Conservation (phyloP, 2,329 filamentous ascomycete species). For the Metarhizium robertsii region DNA sequence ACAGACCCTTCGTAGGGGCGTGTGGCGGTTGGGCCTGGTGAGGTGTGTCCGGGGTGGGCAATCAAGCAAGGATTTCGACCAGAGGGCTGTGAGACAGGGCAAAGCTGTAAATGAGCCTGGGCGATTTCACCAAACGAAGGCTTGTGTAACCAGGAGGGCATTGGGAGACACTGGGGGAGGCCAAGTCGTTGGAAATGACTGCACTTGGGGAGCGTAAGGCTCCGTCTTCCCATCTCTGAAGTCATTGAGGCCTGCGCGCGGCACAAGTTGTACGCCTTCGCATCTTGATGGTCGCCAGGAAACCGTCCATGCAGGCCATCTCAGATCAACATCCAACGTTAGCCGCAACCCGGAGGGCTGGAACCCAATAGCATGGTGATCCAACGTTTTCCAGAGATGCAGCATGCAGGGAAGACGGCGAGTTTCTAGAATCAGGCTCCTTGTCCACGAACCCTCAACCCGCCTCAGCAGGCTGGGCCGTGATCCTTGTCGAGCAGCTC, state of each 20-base stretch:
- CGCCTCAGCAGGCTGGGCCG: background rate
- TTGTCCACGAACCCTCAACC: background rate
- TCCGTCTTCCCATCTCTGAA: background rate
- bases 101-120: background rate
- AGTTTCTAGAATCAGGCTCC: background rate
- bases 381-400: background rate
- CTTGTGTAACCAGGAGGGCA: background rate
- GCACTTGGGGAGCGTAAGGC: background rate
- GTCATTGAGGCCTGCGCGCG: background rate
- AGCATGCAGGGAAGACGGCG: background rate
- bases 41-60: background rate
- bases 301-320: background rate
- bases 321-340: background rate
- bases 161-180: background rate
- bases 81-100: background rate
- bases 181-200: background rate
- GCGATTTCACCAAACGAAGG: background rate
- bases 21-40: background rate
- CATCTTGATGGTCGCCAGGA: background rate
- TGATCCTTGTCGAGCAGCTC: background rate
- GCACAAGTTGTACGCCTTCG: background rate
- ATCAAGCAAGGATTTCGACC: background rate
- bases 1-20: background rate
- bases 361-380: background rate
- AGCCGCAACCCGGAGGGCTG: background rate